Base-by-base conservation (phyloP, 345 rosid species). In the Citropsis articulata region DNA sequence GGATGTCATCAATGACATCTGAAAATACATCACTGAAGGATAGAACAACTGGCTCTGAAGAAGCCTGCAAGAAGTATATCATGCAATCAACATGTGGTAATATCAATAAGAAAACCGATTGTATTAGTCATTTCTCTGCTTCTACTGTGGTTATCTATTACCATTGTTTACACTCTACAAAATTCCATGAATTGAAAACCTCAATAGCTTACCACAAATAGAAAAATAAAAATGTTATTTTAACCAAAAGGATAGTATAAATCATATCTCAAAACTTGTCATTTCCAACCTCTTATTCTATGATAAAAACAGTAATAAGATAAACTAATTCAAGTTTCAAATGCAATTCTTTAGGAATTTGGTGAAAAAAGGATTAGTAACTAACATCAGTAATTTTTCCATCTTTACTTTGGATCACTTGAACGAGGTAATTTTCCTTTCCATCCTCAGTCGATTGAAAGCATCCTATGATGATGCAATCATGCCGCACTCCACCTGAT, bases 401-500 rank as follows among this genome's bases (percentile, higher is more conserved):
- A 42, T 85, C 83, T 66, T 84, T 88, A 87, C 92, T 89, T 85
- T 88, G 88, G 86, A 94, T 85, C 73, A 92, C 89, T 90, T 90
- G 94, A 76, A 91, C 83, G 80, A 88, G 77, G 88, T 92, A 96
- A 85, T 85, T 84, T 84, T 91, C 94, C 80, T 72, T 71, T 56
- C 87, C 97, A 75, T 91, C 97, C 4, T 74, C 82, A 70, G 85
- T 85, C 66, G 88, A 83, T 78, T 88, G 87, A 82, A 84, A 89
- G 90, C 97, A 89, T 72, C 99, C 99, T 1, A 96, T 69, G 69
- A 96, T 63, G 45, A 96, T 88, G 81, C 92, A 90, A 85, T 91
- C 94, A 50, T 33, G 80, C 68, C 91, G 92, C 59, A 96, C 81
- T n/a, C 99, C 99, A 96, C 83, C 73, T 86, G 85, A 96, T 86